Percentiles rank a stretch among this genome's conserved stretches.
Conservation (phyloP, 2,329 filamentous ascomycete species). For the Colletotrichum sansevieriae region DNA sequence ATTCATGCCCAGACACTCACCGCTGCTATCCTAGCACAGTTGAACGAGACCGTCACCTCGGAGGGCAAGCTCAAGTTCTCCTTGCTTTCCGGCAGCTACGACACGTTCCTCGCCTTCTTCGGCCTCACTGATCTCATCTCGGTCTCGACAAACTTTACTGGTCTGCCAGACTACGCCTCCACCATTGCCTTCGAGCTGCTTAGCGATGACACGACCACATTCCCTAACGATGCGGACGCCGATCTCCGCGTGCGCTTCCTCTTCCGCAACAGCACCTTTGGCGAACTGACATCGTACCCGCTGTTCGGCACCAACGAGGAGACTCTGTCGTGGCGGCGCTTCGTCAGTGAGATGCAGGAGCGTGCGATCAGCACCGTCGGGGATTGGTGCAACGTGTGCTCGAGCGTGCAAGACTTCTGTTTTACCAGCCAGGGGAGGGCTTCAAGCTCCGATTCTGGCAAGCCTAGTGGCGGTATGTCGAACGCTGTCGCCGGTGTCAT, state of each 20-base stretch:
- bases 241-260: conserved; percentile 51
- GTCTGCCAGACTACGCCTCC: conserved; percentile 52
- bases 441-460: conserved; percentile 9
- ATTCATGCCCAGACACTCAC: conserved; percentile 51
- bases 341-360: conserved; percentile 47
- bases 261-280: conserved; percentile 52
- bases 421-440: conserved; percentile 47
- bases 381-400: conserved; percentile 50
- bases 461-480: conserved; percentile 46
- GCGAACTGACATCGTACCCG: conserved; percentile 47
- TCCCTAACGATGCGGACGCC: conserved; percentile 45
- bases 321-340: conserved; percentile 47
- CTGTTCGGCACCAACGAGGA: conserved; percentile 49
- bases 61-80: conserved; percentile 51
- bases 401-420: conserved; percentile 48
- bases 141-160: conserved; percentile 48
- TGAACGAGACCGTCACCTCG: conserved; percentile 49
- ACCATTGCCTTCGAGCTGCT: conserved; percentile 54
- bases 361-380: conserved; percentile 48
- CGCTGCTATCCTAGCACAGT: conserved; percentile 48
- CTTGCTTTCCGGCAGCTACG: conserved; percentile 51
- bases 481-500: conserved; percentile 52
- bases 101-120: conserved; percentile 54
- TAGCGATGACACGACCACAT: conserved; percentile 44
- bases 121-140: conserved; percentile 47